Conservation (phyloP, 768 basidiomycete genomes). For the Mycena albidolilacea region DNA sequence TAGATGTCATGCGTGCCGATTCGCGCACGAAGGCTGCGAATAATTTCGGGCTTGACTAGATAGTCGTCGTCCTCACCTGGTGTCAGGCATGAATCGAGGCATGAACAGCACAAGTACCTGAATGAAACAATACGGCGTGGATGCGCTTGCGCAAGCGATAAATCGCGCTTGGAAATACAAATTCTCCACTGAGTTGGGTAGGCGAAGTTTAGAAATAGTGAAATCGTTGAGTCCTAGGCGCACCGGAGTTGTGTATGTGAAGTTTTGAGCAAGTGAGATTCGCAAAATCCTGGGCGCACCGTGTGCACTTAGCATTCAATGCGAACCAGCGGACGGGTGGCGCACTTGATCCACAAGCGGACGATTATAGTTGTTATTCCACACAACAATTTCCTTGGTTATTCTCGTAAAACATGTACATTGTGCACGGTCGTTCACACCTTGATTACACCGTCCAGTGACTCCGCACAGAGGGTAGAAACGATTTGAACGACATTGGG, state of each 20-base stretch:
- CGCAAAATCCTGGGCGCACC: conserved; percentile 55
- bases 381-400: conserved; percentile 67
- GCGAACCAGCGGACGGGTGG: neutral
- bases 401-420: neutral
- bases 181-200: conserved; percentile 72
- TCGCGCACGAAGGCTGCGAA: conserved; percentile 63
- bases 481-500: conserved; percentile 72
- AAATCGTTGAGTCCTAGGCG: conserved; percentile 58
- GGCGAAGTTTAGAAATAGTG: conserved; percentile 64
- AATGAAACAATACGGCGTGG: conserved; percentile 72
- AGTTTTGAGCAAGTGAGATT: conserved; percentile 63
- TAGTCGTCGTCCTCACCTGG: conserved; percentile 76
- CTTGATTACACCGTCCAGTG: conserved; percentile 55
- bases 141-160: conserved; percentile 66
- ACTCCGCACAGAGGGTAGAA: conserved; percentile 63
- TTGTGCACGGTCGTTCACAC: neutral
- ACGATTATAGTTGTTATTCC: conserved; percentile 72
- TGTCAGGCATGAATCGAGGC: conserved; percentile 23
- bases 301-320: neutral
- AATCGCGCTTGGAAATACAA: conserved; percentile 75
- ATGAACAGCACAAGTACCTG: conserved; percentile 56
- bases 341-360: conserved; percentile 60
- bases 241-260: conserved; percentile 60
- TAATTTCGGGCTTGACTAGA: conserved; percentile 70
- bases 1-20: conserved; percentile 58